Percentiles rank a stretch among this genome's conserved stretches.
These are phyloP conservation scores for Sanguinoderma infundibulare DNA, from an alignment of 1,284 basidiomycete genomes.

Conservation along the genomic window DNA sequence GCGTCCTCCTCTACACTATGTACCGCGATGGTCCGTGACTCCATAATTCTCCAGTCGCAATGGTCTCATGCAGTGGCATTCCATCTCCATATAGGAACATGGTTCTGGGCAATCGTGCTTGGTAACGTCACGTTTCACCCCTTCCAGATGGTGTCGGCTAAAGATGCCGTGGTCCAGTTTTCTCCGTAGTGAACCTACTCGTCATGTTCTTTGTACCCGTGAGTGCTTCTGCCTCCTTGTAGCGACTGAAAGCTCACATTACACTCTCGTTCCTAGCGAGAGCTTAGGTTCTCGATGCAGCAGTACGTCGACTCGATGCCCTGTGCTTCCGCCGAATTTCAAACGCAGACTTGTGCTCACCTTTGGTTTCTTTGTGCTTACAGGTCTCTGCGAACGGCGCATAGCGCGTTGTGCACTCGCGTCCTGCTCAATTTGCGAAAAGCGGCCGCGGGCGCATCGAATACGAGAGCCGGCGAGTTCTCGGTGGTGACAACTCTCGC, in stretches of 20 bases:
- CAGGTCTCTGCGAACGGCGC: not conserved
- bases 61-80: not conserved
- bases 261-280: not conserved
- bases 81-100: not conserved
- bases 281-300: slow-evolving; percentile 1
- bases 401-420: not conserved
- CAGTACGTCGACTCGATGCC: not conserved
- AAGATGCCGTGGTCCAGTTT: not conserved
- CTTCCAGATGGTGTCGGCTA: not conserved
- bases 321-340: too few species aligned
- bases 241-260: not conserved
- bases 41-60: not conserved
- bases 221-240: not conserved
- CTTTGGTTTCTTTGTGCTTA: too few species aligned
- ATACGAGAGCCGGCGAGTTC: not conserved
- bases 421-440: slow-evolving; percentile 4
- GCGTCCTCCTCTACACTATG: not conserved
- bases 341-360: not conserved
- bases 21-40: not conserved
- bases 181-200: slow-evolving; percentile 1
- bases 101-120: not conserved
- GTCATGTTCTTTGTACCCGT: slow-evolving; percentile 2
- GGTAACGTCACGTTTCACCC: not conserved
- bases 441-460: not conserved
- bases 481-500: not conserved